Evolutionary conservation across 495 filamentous ascomycete genomes (phyloP).

Genomic region (Cryomyces minteri): DNA sequence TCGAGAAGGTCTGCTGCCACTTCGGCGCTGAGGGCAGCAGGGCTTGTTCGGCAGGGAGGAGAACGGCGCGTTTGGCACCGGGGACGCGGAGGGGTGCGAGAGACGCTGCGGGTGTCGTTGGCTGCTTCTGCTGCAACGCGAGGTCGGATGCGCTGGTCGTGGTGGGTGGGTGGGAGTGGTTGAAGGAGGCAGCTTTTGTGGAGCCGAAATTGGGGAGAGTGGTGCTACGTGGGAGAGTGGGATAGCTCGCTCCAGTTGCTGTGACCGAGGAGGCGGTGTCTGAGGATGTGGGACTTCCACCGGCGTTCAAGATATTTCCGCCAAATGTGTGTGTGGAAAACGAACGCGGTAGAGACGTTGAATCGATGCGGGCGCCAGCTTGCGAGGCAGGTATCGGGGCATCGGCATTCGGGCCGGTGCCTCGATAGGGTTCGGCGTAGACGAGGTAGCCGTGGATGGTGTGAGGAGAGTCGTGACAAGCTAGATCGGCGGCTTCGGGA

Average conservation of each 20-base stretch:
- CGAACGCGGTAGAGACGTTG: slow-evolving; percentile 10
- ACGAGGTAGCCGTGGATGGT: slow-evolving; percentile 57
- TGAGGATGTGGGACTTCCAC: slow-evolving; percentile 8
- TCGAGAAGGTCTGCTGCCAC: slow-evolving; percentile 12
- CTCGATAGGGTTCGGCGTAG: slow-evolving; percentile 59
- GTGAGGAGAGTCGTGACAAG: slow-evolving; percentile 57
- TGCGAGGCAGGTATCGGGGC: slow-evolving; percentile 28
- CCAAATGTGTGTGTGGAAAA: slow-evolving; percentile 23
- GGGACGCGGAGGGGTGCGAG: slow-evolving; percentile 8
- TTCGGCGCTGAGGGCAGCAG: slow-evolving; percentile 17
- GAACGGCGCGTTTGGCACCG: slow-evolving; percentile 12
- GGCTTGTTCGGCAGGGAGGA: slow-evolving; percentile 17
- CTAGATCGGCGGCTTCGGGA: slow-evolving; percentile 55
- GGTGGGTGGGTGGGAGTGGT: slow-evolving; percentile 24
- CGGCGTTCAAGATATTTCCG: slow-evolving; percentile 5
- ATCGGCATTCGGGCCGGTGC: slow-evolving; percentile 49
- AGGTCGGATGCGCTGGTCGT: slow-evolving; percentile 9
- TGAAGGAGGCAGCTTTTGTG: slow-evolving; percentile 11
- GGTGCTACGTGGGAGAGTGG: slow-evolving; percentile 8
- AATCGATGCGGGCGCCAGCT: slow-evolving; percentile 13
- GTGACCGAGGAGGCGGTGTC: slow-evolving; percentile 41
- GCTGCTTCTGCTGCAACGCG: not conserved
- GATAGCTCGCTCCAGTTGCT: slow-evolving; percentile 23
- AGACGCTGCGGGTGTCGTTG: not conserved
- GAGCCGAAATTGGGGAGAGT: slow-evolving; percentile 2